Percentiles rank a stretch among this genome's conserved stretches.
phyloP scores from a whole-genome alignment of 306 rosid genomes.

The Inga oerstediana region DNA sequence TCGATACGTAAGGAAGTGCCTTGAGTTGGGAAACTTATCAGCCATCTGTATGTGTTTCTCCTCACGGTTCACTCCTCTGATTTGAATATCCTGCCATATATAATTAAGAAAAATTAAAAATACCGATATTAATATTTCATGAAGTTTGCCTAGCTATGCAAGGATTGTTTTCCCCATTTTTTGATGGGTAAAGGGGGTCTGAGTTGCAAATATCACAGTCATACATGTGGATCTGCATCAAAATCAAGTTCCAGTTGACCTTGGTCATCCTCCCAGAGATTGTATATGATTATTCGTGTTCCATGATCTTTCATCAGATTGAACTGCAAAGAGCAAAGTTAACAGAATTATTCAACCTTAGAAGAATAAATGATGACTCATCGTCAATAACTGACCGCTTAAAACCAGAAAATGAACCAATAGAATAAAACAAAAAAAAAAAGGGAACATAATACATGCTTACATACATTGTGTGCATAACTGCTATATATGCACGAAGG shows the following conservation, averaged over 20 bases:
- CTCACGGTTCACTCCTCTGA: constrained; percentile 93
- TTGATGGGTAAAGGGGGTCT: neutral
- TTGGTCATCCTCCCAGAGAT: constrained; percentile 98
- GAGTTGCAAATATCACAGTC: constrained; percentile 30
- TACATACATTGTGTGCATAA: neutral
- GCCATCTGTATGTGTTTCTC: constrained; percentile 96
- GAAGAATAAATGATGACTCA: neutral
- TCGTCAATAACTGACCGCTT: neutral
- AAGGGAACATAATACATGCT: neutral
- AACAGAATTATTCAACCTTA: constrained; percentile 38
- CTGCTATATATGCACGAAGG: neutral
- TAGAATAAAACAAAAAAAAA: neutral
- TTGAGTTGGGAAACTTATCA: constrained; percentile 76
- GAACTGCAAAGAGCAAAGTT: constrained; percentile 54
- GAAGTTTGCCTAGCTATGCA: neutral
- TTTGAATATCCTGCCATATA: constrained; percentile 82
- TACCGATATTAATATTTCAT: neutral
- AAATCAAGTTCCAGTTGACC: constrained; percentile 94
- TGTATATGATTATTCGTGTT: constrained; percentile 87
- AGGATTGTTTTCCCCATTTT: neutral
- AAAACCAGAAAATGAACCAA: constrained; percentile 17
- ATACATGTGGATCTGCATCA: constrained; percentile 80
- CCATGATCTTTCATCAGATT: constrained; percentile 68
- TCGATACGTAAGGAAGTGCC: constrained; percentile 86
- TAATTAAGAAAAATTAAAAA: neutral